Percentiles rank a stretch among this genome's conserved stretches.
Conservation (phyloP, 1,284 basidiomycete genomes). For the Ceraceosorus guamensis region DNA sequence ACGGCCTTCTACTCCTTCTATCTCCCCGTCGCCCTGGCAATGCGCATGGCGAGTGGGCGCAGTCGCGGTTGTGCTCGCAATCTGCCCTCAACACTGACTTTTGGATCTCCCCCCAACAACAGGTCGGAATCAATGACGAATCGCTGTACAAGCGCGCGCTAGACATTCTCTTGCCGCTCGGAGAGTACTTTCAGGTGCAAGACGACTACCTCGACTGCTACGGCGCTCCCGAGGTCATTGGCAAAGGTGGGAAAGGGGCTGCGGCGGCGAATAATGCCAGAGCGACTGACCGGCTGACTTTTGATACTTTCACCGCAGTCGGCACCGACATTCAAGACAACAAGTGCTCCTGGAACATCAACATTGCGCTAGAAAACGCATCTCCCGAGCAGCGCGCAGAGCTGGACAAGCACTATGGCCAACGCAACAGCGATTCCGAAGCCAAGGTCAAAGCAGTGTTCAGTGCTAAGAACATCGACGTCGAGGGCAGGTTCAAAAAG, state of each 20-base stretch:
- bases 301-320: constrained; percentile 47
- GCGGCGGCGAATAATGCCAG: no score
- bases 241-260: no score
- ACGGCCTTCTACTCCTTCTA: constrained; percentile 98
- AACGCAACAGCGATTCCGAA: constrained; percentile 64
- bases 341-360: constrained; percentile 97
- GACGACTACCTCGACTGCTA: constrained; percentile 96
- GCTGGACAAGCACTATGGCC: constrained; percentile 73
- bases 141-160: constrained; percentile 71
- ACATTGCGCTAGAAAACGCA: constrained; percentile 69
- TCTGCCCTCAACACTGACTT: not conserved
- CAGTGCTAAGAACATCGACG: constrained; percentile 63
- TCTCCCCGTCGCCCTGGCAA: constrained; percentile 89
- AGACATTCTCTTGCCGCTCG: constrained; percentile 80
- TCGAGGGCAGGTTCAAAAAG: constrained; percentile 57
- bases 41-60: constrained; percentile 58
- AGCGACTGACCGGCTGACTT: no score
- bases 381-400: constrained; percentile 58
- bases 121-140: constrained; percentile 60
- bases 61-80: not conserved
- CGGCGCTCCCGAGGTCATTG: constrained; percentile 81
- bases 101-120: constrained; percentile 20
- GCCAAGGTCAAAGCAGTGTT: constrained; percentile 70
- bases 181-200: constrained; percentile 98
- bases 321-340: constrained; percentile 98